Evolutionary conservation across 495 filamentous ascomycete species (phyloP).

Genomic region (Hypoxylon cercidicola): DNA sequence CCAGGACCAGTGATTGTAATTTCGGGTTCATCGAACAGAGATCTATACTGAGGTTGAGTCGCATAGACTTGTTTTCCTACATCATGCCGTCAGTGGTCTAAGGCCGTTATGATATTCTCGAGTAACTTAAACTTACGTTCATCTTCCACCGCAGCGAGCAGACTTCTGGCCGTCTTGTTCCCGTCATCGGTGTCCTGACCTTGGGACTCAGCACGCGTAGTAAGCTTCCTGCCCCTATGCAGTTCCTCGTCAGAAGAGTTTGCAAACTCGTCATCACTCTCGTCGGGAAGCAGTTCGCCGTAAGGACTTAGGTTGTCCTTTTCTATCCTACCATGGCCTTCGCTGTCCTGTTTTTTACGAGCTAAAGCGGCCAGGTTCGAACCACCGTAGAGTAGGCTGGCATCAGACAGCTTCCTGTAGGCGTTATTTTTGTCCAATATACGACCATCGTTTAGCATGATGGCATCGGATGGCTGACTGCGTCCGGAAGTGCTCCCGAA

Average conservation of each 20-base stretch:
- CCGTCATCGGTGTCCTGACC: constrained; percentile 39
- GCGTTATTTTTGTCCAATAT: constrained; percentile 67
- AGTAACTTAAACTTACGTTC: constrained; percentile 69
- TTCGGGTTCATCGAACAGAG: constrained; percentile 70
- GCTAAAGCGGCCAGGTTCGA: constrained; percentile 65
- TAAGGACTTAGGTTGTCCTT: constrained; percentile 76
- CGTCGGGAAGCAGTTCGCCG: constrained; percentile 65
- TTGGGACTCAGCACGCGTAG: constrained; percentile 49
- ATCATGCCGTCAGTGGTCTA: constrained; percentile 30
- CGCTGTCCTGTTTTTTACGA: constrained; percentile 55
- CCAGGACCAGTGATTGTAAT: constrained; percentile 71
- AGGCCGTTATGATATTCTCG: not conserved
- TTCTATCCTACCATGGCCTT: constrained; percentile 69
- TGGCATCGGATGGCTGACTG: constrained; percentile 50
- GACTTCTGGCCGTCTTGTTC: constrained; percentile 59
- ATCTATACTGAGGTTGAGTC: constrained; percentile 56
- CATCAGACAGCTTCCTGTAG: constrained; percentile 73
- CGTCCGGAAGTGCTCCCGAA: constrained; percentile 54
- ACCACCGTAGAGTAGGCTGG: constrained; percentile 64
- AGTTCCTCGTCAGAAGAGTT: constrained; percentile 63
- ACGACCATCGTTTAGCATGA: constrained; percentile 61
- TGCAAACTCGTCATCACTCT: constrained; percentile 63
- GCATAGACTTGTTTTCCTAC: constrained; percentile 55
- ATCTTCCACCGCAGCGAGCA: constrained; percentile 77
- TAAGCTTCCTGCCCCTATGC: constrained; percentile 60